Conservation (phyloP, 768 basidiomycete genomes). For the Trametes elegans region DNA sequence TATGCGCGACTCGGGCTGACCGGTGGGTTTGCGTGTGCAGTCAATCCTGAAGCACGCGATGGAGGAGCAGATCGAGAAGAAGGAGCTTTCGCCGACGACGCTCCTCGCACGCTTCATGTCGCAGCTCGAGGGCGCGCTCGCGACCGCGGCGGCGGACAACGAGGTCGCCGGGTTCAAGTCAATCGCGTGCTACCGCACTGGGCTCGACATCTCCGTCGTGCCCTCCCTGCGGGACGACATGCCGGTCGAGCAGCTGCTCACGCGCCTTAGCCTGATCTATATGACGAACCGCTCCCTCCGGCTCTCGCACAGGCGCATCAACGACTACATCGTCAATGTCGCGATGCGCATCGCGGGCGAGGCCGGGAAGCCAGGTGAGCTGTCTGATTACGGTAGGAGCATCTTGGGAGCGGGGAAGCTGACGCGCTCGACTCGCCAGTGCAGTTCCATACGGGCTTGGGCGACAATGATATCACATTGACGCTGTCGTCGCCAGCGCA, state of each 20-base stretch:
- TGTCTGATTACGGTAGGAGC: not conserved
- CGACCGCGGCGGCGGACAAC: conserved; percentile 37
- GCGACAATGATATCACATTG: conserved; percentile 69
- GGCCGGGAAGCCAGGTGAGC: conserved; percentile 58
- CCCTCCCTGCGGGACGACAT: not conserved
- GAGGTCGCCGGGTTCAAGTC: conserved; percentile 73
- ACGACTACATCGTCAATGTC: conserved; percentile 62
- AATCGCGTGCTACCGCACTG: conserved; percentile 74
- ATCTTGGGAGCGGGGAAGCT: not conserved
- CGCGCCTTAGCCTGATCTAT: conserved; percentile 35
- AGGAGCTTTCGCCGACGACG: conserved; percentile 6
- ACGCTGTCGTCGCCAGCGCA: conserved; percentile 58
- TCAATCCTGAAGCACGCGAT: conserved; percentile 28
- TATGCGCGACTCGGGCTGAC: not conserved
- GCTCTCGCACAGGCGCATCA: conserved; percentile 58
- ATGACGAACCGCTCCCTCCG: conserved; percentile 42
- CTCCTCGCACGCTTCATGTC: conserved; percentile 27
- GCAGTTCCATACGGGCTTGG: conserved; percentile 83
- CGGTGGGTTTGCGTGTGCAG: not conserved
- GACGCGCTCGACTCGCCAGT: conserved; percentile 40
- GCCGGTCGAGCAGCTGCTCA: conserved; percentile 30
- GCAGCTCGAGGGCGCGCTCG: conserved; percentile 38
- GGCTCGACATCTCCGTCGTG: conserved; percentile 47
- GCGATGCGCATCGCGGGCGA: conserved; percentile 52
- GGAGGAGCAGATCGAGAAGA: conserved; percentile 8